Evolutionary conservation across 2,329 filamentous ascomycete species (phyloP), one percentile per base, ranked within the genome.

Genomic region (Neophaeococcomyces aloes): DNA sequence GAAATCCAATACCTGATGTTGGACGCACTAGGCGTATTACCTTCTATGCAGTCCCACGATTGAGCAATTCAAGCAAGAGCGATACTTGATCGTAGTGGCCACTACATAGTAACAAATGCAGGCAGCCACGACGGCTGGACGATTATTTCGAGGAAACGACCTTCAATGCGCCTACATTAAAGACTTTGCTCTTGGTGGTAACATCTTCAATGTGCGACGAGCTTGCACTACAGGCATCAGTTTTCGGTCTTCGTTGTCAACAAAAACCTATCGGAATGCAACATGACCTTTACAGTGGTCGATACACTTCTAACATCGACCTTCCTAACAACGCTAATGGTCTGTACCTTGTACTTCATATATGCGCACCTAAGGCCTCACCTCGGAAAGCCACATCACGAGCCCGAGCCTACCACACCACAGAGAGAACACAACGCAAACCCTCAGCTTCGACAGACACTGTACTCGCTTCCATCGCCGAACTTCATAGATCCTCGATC

Each of bases 1-100:
- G 66, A 68, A 2, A 66, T 79, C n/a, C 51, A 43, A 17, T 34
- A 31, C 10, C 14, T 36, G 13, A 48, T 50, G 33, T n/a, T 38
- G 32, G 18, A 31, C 29, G 30, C 39, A 35, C 7, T 42, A 31
- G 39, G 31, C 7, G 14, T 42, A 19, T 7, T 27, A 10, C 23
- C 23, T 27, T 27, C 23, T 27, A 10, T 6, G 5, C 10, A 10
- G 10, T 27, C 23, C 23, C 5, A 27, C 23, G 23, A 27, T 27
- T 27, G 23, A 27, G 23, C 23, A 27, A 27, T 10, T 27, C 5
- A 6, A 27, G 23, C 23, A 27, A 27, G 23, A 27, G 23, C 23
- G 10, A 27, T 27, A 5, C 10, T 27, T 27, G 23, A 10, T 27
- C 10, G 23, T 6, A 10, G 23, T 10, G 10, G 5, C 10, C 23